Evolutionary conservation across 1,284 basidiomycete genomes (phyloP).

Genomic region (Trichosporon asahii): DNA sequence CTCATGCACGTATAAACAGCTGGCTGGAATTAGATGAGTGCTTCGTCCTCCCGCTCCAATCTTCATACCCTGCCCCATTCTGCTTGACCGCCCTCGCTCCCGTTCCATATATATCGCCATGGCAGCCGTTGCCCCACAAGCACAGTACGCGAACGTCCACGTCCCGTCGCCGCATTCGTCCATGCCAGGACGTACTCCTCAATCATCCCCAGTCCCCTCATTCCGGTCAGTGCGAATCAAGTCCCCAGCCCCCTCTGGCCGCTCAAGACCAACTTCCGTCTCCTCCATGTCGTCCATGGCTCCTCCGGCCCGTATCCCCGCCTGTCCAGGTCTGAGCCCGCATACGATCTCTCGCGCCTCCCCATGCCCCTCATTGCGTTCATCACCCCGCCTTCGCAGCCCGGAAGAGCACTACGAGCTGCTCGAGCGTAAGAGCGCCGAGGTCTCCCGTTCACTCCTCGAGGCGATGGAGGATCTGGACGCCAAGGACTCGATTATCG

Average conservation of each 20-base stretch:
- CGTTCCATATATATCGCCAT: not conserved
- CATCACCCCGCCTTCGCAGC: not conserved
- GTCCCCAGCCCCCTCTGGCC: not conserved
- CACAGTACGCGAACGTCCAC: not conserved
- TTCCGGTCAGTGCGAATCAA: not conserved
- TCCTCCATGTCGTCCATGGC: not conserved
- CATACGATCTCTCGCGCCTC: not conserved
- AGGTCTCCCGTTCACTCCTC: not conserved
- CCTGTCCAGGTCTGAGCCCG: not conserved
- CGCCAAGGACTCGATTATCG: not conserved
- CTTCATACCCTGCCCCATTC: not conserved
- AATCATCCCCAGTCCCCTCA: not conserved
- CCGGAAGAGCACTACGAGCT: not conserved
- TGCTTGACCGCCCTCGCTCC: not conserved
- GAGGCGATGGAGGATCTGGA: not conserved
- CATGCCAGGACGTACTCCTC: not conserved
- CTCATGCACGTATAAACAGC: not conserved
- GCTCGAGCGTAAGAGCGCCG: not conserved
- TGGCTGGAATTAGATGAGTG: not conserved
- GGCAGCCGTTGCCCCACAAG: not conserved
- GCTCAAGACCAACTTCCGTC: not conserved
- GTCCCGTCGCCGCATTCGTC: not conserved
- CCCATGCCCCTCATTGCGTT: no score
- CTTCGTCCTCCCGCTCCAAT: not conserved
- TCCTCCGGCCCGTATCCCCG: not conserved